phyloP scores from a whole-genome alignment of 352 stramenopile species.

The Pythium aphanidermatum region DNA sequence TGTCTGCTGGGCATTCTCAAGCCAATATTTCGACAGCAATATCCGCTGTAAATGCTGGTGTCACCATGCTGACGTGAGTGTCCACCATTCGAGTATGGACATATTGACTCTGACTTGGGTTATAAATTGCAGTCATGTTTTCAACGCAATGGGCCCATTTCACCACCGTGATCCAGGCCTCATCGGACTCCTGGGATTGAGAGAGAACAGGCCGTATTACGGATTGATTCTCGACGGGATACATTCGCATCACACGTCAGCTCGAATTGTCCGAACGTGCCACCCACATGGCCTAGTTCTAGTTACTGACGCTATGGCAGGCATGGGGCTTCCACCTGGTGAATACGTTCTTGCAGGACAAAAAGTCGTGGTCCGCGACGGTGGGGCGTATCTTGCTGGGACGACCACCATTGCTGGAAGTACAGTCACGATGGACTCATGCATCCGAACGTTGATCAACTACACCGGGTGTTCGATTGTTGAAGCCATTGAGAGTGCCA shows the following conservation, averaged over 20 bases:
- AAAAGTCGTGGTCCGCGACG: slow-evolving; percentile 43
- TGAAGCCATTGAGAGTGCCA: slow-evolving; percentile 68
- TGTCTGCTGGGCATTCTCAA: slow-evolving; percentile 72
- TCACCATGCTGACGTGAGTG: slow-evolving; percentile 79
- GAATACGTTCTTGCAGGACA: slow-evolving; percentile 69
- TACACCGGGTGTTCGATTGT: slow-evolving; percentile 81
- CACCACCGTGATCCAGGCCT: slow-evolving; percentile 88
- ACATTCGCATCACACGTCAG: slow-evolving; percentile 73
- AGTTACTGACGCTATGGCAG: slow-evolving; percentile 77
- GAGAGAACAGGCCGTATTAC: slow-evolving; percentile 50
- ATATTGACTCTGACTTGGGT: too few species aligned
- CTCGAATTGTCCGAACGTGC: slow-evolving; percentile 74
- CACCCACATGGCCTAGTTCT: slow-evolving; percentile 78
- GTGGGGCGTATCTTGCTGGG: slow-evolving; percentile 43
- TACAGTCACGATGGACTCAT: slow-evolving; percentile 79
- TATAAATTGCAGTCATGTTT: slow-evolving; percentile 57
- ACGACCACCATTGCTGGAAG: slow-evolving; percentile 84
- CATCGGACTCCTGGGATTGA: slow-evolving; percentile 73
- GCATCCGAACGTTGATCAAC: slow-evolving; percentile 64
- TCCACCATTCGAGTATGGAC: too few species aligned
- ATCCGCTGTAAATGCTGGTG: slow-evolving; percentile 49
- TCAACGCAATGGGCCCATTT: slow-evolving; percentile 90
- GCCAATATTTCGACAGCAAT: slow-evolving; percentile 67
- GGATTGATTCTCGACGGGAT: slow-evolving; percentile 87
- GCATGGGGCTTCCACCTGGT: slow-evolving; percentile 72